Evolutionary conservation across 345 rosid genomes (phyloP).

Genomic region (Murraya koenigii): DNA sequence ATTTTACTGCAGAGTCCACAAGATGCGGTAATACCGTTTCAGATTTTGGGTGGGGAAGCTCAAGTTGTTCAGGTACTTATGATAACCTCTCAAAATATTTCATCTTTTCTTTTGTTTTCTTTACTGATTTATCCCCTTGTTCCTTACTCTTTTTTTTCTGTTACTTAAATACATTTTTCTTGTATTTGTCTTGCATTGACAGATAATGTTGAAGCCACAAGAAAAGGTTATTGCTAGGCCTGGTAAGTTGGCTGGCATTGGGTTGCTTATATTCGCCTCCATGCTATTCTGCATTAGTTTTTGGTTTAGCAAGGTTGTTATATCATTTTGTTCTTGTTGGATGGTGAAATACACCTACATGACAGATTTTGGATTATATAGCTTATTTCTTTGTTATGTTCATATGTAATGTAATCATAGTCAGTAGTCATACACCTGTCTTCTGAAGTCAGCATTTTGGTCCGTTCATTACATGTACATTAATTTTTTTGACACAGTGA

Average conservation of each 20-base stretch:
- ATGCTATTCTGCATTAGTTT: background rate
- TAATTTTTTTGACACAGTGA: background rate
- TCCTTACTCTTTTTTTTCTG: background rate
- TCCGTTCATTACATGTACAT: background rate
- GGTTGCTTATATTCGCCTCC: background rate
- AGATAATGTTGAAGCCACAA: constrained; percentile 96
- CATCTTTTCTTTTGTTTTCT: background rate
- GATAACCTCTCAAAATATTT: background rate
- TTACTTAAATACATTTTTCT: background rate
- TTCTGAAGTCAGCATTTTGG: background rate
- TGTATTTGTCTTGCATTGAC: constrained; percentile 21
- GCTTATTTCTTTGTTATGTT: background rate
- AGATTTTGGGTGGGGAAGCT: constrained; percentile 98
- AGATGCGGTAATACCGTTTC: constrained; percentile 81
- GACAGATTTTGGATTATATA: background rate
- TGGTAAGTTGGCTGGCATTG: constrained; percentile 42
- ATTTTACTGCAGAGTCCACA: constrained; percentile 66
- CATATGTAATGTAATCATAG: background rate
- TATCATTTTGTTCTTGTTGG: background rate
- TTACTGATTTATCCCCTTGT: background rate
- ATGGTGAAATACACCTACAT: background rate
- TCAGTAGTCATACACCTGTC: background rate
- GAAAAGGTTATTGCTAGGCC: constrained; percentile 83
- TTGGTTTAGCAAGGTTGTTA: background rate
- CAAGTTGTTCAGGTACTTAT: constrained; percentile 85